Evolutionary conservation across 2,329 filamentous ascomycete genomes (phyloP), one percentile per base, ranked within the genome.

Genomic region (Diaporthe destruens): DNA sequence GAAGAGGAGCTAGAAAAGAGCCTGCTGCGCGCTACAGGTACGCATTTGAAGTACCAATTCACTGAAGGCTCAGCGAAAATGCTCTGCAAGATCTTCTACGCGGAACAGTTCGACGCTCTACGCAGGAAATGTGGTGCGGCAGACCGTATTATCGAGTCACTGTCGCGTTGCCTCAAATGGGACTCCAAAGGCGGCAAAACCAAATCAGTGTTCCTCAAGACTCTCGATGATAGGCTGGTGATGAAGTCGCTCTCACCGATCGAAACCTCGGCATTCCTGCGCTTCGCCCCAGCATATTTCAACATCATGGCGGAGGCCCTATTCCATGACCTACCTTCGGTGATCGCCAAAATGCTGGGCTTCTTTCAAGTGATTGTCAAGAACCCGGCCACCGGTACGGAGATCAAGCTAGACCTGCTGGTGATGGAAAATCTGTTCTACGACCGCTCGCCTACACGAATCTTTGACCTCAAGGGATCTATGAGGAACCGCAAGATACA

Each of bases 401-500:
- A 99, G 80, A 96, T 98, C 81, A 97, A 97, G 80, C 94, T 96
- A 82, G 97, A 97, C 81, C 88, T 99, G 69, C 86, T 99, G 6
- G 88, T 99, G 23, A 99, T 98, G 91, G 96, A 99, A 83, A 99
- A 99, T 77, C 85, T 99, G 20, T 99, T 99, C 81, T 99, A 99
- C 79, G 96, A 98, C 80, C 93, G 96, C 36, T 91, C 91, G 23
- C 95, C 95, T 0, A 96, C 94, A 39, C 91, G 96, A 54, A 95
- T 95, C 61, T 96, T 99, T 80, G 96, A 99, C 80, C 89, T 99
- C 74, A 99, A 99, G 81, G 96, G 96, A 1, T 98, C 94, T 11
- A 99, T 99, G 96, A 92, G 96, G 59, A 99, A 99, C 83, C 94
- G 96, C 78, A 98, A 98, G 81, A 98, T 98, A 57, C 92, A 98